A percentile compares a stretch with the other conserved stretches of the same genome.
These are phyloP conservation scores for Aspergillus wentii DNA, from an alignment of 495 filamentous ascomycete species.

Conservation along the genomic window DNA sequence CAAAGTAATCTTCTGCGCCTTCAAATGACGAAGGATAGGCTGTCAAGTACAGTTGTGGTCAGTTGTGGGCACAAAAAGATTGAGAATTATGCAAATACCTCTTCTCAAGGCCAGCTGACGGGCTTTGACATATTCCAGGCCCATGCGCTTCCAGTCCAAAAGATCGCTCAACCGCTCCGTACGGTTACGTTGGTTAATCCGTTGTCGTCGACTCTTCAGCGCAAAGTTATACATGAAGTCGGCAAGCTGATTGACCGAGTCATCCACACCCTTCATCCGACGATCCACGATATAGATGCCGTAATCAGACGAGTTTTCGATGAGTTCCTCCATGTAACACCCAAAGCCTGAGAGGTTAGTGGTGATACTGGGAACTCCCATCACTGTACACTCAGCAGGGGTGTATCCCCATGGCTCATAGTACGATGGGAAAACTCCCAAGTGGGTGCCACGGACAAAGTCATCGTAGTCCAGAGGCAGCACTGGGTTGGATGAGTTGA, in stretches of 20 bases:
- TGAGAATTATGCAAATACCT: slow-evolving; percentile 35
- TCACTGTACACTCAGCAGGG: slow-evolving; percentile 96
- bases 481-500: slow-evolving; percentile 92
- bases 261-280: slow-evolving; percentile 91
- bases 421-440: slow-evolving; percentile 95
- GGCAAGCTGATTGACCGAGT: slow-evolving; percentile 91
- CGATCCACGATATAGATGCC: slow-evolving; percentile 99
- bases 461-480: slow-evolving; percentile 96
- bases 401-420: slow-evolving; percentile 99
- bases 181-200: slow-evolving; percentile 98
- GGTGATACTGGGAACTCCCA: slow-evolving; percentile 98
- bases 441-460: slow-evolving; percentile 92
- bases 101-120: slow-evolving; percentile 85
- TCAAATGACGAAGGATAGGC: slow-evolving; percentile 86
- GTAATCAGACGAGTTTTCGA: slow-evolving; percentile 96
- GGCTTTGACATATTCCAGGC: slow-evolving; percentile 97
- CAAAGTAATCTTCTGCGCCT: slow-evolving; percentile 66
- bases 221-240: slow-evolving; percentile 94
- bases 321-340: slow-evolving; percentile 99
- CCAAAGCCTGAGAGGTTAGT: slow-evolving; percentile 97
- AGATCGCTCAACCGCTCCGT: slow-evolving; percentile 93
- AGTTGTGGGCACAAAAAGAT: too few relatives aligned
- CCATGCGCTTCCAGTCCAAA: slow-evolving; percentile 98
- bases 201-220: slow-evolving; percentile 87
- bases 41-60: slow-evolving; percentile 18